Percentiles rank a stretch among this genome's conserved stretches.
These are phyloP conservation scores for Talaromyces sp. DNA, from an alignment of 2,329 filamentous ascomycete genomes.

Conservation along the genomic window DNA sequence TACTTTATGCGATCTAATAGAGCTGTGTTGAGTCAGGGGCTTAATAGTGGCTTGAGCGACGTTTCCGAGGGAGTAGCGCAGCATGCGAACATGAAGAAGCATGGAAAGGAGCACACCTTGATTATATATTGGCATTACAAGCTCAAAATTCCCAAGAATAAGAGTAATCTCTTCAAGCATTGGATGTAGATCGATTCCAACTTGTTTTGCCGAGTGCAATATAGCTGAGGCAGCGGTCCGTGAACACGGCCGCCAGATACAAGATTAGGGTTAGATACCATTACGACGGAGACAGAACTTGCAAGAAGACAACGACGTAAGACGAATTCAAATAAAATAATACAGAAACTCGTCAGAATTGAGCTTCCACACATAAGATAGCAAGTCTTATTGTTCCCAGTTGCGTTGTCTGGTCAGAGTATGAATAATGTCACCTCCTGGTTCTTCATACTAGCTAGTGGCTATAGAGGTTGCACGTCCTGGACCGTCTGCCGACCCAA, in stretches of 20 bases:
- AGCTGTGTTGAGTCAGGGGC: too few species aligned
- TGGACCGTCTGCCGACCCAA: too few species aligned
- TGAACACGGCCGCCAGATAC: background rate
- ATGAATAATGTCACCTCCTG: too few species aligned
- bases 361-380: too few species aligned
- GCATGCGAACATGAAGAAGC: too few species aligned
- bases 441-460: background rate
- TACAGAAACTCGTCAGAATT: too few species aligned
- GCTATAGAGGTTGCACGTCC: background rate
- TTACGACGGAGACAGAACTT: background rate
- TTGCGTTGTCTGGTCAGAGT: background rate
- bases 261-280: background rate
- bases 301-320: background rate
- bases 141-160: background rate
- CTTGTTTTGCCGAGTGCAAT: background rate
- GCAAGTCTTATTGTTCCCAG: too few species aligned
- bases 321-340: background rate
- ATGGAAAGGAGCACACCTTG: background rate
- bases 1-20: too few species aligned
- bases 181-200: background rate
- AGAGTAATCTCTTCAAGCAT: too few species aligned
- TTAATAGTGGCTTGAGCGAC: too few species aligned
- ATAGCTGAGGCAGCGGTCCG: background rate
- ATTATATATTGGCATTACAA: background rate
- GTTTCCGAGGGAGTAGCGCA: too few species aligned